Evolutionary conservation across 257 asterid species (phyloP), one percentile per base, ranked within the genome.

Genomic region (Fraxinus americana): DNA sequence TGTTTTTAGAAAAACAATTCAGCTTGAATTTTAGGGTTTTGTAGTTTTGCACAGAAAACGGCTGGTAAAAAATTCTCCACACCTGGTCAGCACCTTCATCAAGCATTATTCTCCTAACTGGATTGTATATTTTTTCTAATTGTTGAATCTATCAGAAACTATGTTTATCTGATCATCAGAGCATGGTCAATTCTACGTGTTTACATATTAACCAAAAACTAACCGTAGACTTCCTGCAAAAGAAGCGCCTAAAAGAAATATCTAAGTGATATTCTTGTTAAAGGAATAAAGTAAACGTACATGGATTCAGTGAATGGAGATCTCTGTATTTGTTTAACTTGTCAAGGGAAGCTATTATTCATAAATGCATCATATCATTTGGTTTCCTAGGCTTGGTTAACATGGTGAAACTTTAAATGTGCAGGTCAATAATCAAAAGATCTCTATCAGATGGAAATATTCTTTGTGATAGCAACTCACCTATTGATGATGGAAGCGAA

Each of bases 361-460:
- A 38, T 38, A 38, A 38, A 38, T 38, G 6, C 48, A 25, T 36
- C 13, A 17, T 52, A 19, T 35, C 45, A n/a, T 80, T 66, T 39
- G 57, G 78, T 79, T 69, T 35, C 27, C 38, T 39, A 41, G 72
- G 19, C 23, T 9, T 73, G 75, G 29, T 76, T 85, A 70, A 74
- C 74, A 59, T 59, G 78, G 14, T 30, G 48, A 71, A 30, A 76
- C 77, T 78, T 35, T 70, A 19, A 78, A 71, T 82, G 74, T 85
- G 77, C 84, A 96, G 99, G 90, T 88, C 86, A 17, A 69, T 81
- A 73, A 86, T 96, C 83, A 91, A 91, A 85, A 88, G 99, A 83
- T 92, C 99, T 2, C 79, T 93, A 7, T 96, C 99, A n/a, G 98
- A 92, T 83, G 98, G 97, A 36, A 91, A 86, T 83, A 93, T 96